A percentile compares a stretch with the other conserved stretches of the same genome.
Conservation (phyloP, 441 rosid species). For the California macrophylla region DNA sequence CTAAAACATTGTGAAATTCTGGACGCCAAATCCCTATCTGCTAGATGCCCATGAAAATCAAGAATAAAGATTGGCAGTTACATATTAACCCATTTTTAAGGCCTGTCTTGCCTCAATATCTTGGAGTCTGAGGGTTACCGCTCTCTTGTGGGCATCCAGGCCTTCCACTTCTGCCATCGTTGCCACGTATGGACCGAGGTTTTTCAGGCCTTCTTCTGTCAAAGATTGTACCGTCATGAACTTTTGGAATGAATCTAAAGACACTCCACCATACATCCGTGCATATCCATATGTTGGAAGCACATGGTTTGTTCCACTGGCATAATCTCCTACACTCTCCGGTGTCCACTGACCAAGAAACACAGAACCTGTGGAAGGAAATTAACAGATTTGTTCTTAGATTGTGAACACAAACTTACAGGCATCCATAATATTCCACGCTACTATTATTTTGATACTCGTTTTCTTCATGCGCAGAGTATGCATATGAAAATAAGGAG, state of each 20-base stretch:
- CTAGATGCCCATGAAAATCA: neutral
- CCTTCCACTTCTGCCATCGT: constrained; percentile 87
- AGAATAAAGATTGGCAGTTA: neutral
- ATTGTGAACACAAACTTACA: neutral
- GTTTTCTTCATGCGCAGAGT: neutral
- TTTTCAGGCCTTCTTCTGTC: constrained; percentile 67
- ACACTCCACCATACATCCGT: constrained; percentile 78
- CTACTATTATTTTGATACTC: neutral
- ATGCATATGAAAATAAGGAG: neutral
- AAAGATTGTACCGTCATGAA: constrained; percentile 75
- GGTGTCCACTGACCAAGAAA: constrained; percentile 84
- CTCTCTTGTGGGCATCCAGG: constrained; percentile 76
- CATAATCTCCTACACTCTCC: constrained; percentile 84
- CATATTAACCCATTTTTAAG: constrained; percentile 23
- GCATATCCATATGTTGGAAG: constrained; percentile 88
- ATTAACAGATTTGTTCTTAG: neutral
- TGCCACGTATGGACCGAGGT: constrained; percentile 68
- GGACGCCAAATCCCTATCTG: neutral
- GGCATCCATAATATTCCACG: neutral
- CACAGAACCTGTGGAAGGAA: constrained; percentile 50
- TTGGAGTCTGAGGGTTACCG: constrained; percentile 63
- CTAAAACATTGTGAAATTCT: neutral
- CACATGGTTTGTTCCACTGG: constrained; percentile 86
- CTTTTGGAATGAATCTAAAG: constrained; percentile 72
- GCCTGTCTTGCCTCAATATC: constrained; percentile 55